Evolutionary conservation across 345 rosid species (phyloP), one percentile per base, ranked within the genome.

Genomic region (Brassica juncea): DNA sequence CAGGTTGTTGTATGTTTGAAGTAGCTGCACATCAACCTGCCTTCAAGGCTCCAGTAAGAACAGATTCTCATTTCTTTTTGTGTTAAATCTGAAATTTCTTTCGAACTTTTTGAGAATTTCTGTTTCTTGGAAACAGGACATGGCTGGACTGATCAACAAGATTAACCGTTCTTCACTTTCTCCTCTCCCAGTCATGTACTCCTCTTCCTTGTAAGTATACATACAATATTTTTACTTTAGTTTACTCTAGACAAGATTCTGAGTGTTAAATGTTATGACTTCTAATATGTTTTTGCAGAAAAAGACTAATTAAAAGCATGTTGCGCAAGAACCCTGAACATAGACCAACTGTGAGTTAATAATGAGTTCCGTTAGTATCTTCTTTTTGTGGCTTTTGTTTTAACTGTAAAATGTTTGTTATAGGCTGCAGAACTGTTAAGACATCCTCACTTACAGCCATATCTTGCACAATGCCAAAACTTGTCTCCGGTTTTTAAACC

Each of bases 1-100:
- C 85, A 95, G 99, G 99, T 76, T 95, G 99, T 59, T 95, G 98
- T 82, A 87, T 93, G 94, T 95, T 95, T 82, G 99, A 95, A 85
- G 91, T 93, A 80, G 97, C 97, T 80, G 97, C 98, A 34, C 98
- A 95, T 83, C 98, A 95, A 42, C 96, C 98, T 0, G 90, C 98
- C 34, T 95, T 95, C 83, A 89, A 92, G 81, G 99, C 99, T 84
- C 92, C 94, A 21, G 99, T 95, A 84, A 84, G 91, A 87, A n/a
- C 10, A 10, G 10, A 32, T 70, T 31, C 1, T 60, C 73, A 66
- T 31, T 70, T 63, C 23, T 2, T 35, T 28, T 19, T 65, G 32
- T 54, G 8, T 19, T 54, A 1, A 77, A 44, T 42, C 37, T 61
- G n/a, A 39, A 71, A 6, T 39, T 14, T 27, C 12, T 55, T 55